Evolutionary conservation across 345 rosid species (phyloP).

Genomic region (Kandelia obovata): DNA sequence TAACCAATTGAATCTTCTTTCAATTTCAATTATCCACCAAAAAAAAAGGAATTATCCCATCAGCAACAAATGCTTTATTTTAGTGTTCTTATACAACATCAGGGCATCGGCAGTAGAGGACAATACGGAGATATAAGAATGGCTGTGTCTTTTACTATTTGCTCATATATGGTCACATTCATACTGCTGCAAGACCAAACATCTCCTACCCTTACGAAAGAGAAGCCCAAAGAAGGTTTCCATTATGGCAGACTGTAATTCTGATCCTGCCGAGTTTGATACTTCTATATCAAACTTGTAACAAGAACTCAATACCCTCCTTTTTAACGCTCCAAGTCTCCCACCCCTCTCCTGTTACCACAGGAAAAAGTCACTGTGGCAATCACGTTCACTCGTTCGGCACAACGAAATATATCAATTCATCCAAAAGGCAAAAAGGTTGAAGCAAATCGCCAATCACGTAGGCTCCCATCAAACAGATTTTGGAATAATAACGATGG

Average conservation of each 20-base stretch:
- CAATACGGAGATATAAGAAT: too few relatives aligned
- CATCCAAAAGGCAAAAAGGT: too few relatives aligned
- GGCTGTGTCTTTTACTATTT: too few relatives aligned
- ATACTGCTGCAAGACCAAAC: neutral
- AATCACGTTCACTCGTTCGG: too few relatives aligned
- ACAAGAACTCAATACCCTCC: constrained; percentile 63
- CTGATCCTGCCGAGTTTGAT: constrained; percentile 49
- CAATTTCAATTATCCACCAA: too few relatives aligned
- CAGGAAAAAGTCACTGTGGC: neutral
- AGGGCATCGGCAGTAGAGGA: too few relatives aligned
- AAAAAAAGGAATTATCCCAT: too few relatives aligned
- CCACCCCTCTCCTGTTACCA: constrained; percentile 45
- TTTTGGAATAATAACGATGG: neutral
- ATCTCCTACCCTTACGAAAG: constrained; percentile 23
- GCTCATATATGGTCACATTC: too few relatives aligned
- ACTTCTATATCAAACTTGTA: constrained; percentile 40
- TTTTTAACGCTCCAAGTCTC: constrained; percentile 37
- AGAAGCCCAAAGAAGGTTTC: constrained; percentile 71
- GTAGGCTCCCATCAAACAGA: neutral
- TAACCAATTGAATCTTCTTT: too few relatives aligned
- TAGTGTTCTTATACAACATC: too few relatives aligned
- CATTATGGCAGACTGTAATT: constrained; percentile 53
- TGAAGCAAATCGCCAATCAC: neutral
- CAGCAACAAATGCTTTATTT: too few relatives aligned
- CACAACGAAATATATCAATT: too few relatives aligned